phyloP scores from a whole-genome alignment of 2,329 filamentous ascomycete species.

The Cladophialophora carrionii region DNA sequence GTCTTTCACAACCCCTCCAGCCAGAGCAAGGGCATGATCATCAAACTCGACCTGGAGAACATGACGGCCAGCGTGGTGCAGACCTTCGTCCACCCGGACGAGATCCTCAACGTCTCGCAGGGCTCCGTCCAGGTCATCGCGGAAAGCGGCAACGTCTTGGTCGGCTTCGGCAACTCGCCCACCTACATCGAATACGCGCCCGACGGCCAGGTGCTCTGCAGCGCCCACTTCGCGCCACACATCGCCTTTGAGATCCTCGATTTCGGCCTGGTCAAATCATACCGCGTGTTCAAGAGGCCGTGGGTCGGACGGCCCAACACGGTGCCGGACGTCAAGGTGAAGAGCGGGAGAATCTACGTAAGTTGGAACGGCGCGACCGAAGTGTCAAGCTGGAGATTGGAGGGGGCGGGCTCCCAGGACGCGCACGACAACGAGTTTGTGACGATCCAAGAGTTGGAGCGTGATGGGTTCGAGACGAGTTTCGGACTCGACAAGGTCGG shows the following conservation, averaged over 20 bases:
- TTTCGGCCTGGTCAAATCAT: constrained; percentile 53
- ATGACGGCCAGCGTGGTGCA: constrained; percentile 52
- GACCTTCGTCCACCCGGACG: constrained; percentile 47
- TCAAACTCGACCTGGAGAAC: constrained; percentile 46
- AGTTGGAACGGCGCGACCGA: constrained; percentile 56
- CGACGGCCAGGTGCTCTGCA: constrained; percentile 54
- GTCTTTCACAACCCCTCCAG: constrained; percentile 31
- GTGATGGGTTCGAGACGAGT: constrained; percentile 31
- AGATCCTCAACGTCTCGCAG: constrained; percentile 47
- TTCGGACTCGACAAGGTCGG: constrained; percentile 20
- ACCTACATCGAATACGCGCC: constrained; percentile 54
- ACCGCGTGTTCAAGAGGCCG: constrained; percentile 57
- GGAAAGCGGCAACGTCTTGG: constrained; percentile 49
- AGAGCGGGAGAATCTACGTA: constrained; percentile 44
- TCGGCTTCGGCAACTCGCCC: constrained; percentile 56
- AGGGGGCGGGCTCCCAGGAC: constrained; percentile 15
- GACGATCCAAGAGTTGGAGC: constrained; percentile 25
- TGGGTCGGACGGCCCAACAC: constrained; percentile 57
- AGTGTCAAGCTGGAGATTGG: constrained; percentile 36
- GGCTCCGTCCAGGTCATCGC: constrained; percentile 50
- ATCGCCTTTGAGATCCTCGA: constrained; percentile 45
- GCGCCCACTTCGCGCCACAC: constrained; percentile 53
- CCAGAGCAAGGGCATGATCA: constrained; percentile 51
- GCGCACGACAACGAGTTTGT: constrained; percentile 24
- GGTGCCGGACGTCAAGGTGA: constrained; percentile 38